Evolutionary conservation across 1,139 yeast species (phyloP).

Genomic region (Saccharomyces hybrid): DNA sequence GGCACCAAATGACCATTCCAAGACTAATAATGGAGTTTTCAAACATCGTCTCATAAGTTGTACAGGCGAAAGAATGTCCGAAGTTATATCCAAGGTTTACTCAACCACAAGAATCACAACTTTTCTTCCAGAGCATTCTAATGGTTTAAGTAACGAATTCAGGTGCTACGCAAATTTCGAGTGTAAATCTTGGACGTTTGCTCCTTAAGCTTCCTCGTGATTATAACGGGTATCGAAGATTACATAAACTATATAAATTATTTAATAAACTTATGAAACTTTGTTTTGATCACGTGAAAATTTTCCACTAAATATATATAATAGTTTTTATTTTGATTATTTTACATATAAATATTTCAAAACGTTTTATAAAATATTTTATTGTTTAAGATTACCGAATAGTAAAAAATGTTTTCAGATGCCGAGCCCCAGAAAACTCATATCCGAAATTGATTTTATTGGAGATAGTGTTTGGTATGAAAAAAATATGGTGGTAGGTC

Average conservation of each 20-base stretch:
- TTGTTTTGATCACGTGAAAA: too few relatives aligned
- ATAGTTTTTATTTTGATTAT: too few relatives aligned
- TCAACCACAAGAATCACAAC: conserved; percentile 57
- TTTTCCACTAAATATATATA: too few relatives aligned
- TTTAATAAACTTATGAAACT: too few relatives aligned
- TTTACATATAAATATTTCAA: too few relatives aligned
- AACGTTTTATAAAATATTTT: too few relatives aligned
- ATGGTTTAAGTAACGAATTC: conserved; percentile 82
- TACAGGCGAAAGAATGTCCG: conserved; percentile 83
- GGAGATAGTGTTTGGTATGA: too few relatives aligned
- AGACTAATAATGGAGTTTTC: conserved; percentile 36
- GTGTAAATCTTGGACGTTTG: conserved; percentile 43
- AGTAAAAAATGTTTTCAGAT: too few relatives aligned
- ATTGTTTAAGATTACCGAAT: too few relatives aligned
- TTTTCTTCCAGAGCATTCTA: conserved; percentile 72
- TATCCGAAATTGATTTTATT: too few relatives aligned
- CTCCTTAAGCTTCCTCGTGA: not conserved
- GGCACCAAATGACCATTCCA: conserved; percentile 34
- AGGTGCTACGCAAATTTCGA: conserved; percentile 77
- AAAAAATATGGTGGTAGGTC: too few relatives aligned
- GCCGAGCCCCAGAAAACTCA: too few relatives aligned
- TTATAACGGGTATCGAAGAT: not conserved
- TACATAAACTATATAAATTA: not conserved
- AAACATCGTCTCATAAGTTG: conserved; percentile 56
- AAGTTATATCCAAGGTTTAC: conserved; percentile 50